phyloP scores from a whole-genome alignment of 2,329 filamentous ascomycete genomes.

The Scedosporium aurantiacum region DNA sequence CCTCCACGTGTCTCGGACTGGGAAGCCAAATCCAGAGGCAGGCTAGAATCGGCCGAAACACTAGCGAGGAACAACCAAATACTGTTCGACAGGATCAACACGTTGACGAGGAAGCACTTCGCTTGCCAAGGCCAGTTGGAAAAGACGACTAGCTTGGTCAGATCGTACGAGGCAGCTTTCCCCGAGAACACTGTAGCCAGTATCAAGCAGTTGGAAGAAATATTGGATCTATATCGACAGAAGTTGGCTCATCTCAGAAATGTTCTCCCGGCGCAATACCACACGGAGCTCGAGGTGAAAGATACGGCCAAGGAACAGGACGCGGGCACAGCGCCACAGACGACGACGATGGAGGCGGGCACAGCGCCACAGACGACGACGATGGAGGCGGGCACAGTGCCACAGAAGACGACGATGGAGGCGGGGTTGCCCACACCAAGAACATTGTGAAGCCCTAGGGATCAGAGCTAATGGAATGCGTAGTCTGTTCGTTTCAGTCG shows the following conservation, averaged over 20 bases:
- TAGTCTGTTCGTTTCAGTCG: too few relatives aligned
- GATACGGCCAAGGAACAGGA: neutral
- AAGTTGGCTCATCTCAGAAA: neutral
- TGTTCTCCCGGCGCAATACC: neutral
- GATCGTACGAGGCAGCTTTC: constrained; percentile 6
- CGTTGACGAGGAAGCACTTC: constrained; percentile 12
- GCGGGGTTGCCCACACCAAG: too few relatives aligned
- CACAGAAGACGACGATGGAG: too few relatives aligned
- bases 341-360: neutral
- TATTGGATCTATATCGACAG: neutral
- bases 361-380: too few relatives aligned
- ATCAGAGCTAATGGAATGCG: too few relatives aligned
- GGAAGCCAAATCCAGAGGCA: constrained; percentile 15
- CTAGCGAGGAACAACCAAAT: constrained; percentile 11
- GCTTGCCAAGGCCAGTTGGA: neutral
- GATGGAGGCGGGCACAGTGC: too few relatives aligned
- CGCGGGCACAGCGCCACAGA: too few relatives aligned
- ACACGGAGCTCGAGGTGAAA: neutral
- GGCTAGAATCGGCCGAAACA: constrained; percentile 14
- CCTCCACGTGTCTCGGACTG: constrained; percentile 22
- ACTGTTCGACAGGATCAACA: constrained; percentile 18
- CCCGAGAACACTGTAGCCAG: neutral
- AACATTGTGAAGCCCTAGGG: too few relatives aligned
- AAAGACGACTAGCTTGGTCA: neutral
- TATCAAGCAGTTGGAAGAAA: neutral